phyloP scores from a whole-genome alignment of 176 grass and related monocot species.

The Phoenix roebelenii region DNA sequence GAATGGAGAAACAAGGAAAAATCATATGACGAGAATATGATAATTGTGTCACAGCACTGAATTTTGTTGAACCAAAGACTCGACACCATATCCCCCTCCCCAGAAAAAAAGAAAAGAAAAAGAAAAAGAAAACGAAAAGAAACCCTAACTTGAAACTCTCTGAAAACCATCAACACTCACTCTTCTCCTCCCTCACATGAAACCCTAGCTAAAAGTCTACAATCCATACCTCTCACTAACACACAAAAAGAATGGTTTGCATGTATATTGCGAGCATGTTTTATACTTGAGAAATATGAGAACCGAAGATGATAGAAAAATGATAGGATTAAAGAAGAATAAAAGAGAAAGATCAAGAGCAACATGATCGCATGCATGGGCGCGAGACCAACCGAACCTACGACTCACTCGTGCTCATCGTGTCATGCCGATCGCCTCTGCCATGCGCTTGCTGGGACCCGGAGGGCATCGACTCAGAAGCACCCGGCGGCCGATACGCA shows the following conservation, averaged over 20 bases:
- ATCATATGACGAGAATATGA: not conserved
- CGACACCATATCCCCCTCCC: not conserved
- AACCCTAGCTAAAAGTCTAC: constrained; percentile 2
- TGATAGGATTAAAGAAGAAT: constrained; percentile 51
- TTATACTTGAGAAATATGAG: not conserved
- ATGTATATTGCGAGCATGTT: not conserved
- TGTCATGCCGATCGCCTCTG: constrained; percentile 64
- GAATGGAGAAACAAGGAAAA: no score
- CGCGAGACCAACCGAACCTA: constrained; percentile 28
- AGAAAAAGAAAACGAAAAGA: not conserved
- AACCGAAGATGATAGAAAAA: constrained; percentile 22
- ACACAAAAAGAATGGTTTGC: constrained; percentile 6
- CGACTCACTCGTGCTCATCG: constrained; percentile 83
- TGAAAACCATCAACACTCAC: not conserved
- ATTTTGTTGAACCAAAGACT: constrained; percentile 1
- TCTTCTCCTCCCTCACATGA: not conserved
- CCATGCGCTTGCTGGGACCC: constrained; percentile 34
- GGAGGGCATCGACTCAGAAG: constrained; percentile 27
- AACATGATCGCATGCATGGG: constrained; percentile 9
- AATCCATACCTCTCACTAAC: not conserved
- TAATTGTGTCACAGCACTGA: not conserved
- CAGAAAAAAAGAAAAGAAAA: not conserved
- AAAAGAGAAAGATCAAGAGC: constrained; percentile 38
- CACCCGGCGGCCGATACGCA: constrained; percentile 58
- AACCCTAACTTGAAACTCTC: not conserved